Base-by-base conservation (phyloP, 805 yeast species). In the Blastobotrys mokoenaii region DNA sequence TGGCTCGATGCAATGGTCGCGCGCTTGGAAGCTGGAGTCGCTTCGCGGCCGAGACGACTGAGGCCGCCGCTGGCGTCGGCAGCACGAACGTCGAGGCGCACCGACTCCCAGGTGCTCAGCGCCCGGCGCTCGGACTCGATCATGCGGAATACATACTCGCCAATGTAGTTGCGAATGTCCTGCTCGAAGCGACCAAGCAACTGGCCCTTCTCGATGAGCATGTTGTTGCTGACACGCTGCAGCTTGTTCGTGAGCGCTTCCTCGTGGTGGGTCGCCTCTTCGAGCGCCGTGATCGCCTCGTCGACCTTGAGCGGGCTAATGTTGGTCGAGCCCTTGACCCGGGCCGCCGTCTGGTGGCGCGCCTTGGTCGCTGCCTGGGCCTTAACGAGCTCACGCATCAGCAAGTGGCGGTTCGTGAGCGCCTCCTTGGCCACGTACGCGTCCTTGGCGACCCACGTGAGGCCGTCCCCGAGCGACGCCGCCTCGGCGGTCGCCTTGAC, bases 361-460 rank as follows among this genome's bases (percentile, higher is more conserved):
- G 75, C 65, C 53, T 75, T 78, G 1, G 95, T 79, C 46, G 71
- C 77, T 6, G 79, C 77, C 61, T 89, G 95, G 1, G 96, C 89
- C 58, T 77, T 83, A 29, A 76, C 57, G 43, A 87, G 69, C 53
- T 93, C 98, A 44, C 97, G 74, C 96, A 93, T 93, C 33, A 90
- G 66, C 46, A 93, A 70, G 62, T 93, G 96, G 48, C 98, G 73
- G 64, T 90, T 89, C 0, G 98, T 93, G 45, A 93, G 69, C 0
- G 96, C 82, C 64, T 93, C 98, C 63, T 93, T 93, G 46, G 89
- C 82, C 47, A 83, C 80, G 62, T 82, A 93, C 12, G 93, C 82
- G 55, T 89, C 96, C 49, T 76, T 75, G 2, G 78, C 68, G 25
- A 87, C 67, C 55, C 75, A 69, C 46, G 72, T 77, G 12, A 87